A percentile compares a stretch with the other conserved stretches of the same genome.
Evolutionary conservation across 805 yeast genomes (phyloP).

Genomic region (Ogataea ganodermae): DNA sequence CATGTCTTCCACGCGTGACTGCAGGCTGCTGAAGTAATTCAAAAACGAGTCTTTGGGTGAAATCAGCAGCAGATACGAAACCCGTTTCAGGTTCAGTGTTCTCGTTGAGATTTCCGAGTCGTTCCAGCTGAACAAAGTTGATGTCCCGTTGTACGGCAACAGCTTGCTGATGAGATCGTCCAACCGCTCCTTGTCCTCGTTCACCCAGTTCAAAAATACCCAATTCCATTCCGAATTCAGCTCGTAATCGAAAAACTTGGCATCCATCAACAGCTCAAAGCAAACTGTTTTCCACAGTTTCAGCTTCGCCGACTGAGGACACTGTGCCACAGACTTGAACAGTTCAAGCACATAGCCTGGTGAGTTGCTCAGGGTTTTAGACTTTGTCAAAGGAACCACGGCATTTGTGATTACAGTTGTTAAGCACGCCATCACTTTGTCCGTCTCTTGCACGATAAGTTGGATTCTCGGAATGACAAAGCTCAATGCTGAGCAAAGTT

Average conservation of each 20-base stretch:
- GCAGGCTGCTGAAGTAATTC: conserved; percentile 46
- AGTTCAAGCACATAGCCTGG: conserved; percentile 47
- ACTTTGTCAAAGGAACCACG: conserved; percentile 54
- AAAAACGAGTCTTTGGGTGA: conserved; percentile 63
- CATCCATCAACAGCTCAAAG: conserved; percentile 64
- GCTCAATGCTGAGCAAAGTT: conserved; percentile 44
- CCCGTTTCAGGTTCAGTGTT: conserved; percentile 52
- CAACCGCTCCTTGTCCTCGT: conserved; percentile 60
- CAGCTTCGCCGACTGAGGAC: conserved; percentile 38
- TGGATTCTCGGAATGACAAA: conserved; percentile 43
- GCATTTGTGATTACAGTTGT: conserved; percentile 55
- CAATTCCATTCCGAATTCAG: conserved; percentile 50
- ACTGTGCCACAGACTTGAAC: conserved; percentile 37
- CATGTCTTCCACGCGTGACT: conserved; percentile 37
- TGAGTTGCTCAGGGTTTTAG: conserved; percentile 41
- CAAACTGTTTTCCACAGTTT: conserved; percentile 67
- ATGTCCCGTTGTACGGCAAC: conserved; percentile 51
- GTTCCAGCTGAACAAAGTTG: conserved; percentile 46
- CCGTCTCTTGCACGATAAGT: conserved; percentile 55
- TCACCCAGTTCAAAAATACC: conserved; percentile 64
- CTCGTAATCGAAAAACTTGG: conserved; percentile 50
- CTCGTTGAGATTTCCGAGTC: conserved; percentile 35
- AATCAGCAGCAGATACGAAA: conserved; percentile 63
- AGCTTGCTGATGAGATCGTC: conserved; percentile 51
- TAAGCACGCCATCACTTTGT: conserved; percentile 54